phyloP scores from a whole-genome alignment of 116 monocot genomes.

The Zostera marina region DNA sequence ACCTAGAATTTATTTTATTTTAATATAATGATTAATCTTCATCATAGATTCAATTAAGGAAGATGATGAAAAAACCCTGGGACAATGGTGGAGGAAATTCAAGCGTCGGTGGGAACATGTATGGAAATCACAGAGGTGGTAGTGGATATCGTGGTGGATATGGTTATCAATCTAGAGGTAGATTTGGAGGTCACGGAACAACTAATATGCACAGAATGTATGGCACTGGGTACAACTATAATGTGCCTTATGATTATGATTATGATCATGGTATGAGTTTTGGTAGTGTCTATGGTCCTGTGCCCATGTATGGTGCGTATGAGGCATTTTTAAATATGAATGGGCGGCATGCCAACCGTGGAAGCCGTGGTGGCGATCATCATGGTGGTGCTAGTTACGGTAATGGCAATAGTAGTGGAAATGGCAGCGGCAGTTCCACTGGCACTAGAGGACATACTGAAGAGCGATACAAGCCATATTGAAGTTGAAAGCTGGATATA shows the following conservation, averaged over 20 bases:
- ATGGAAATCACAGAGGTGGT: conserved; percentile 8
- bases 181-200: conserved; percentile 8
- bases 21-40: neutral
- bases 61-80: conserved; percentile 28
- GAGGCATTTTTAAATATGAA: neutral
- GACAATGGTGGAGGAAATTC: conserved; percentile 11
- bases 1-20: neutral
- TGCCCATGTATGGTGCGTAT: conserved; percentile 20
- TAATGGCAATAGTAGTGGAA: conserved; percentile 6
- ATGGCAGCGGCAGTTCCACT: conserved; percentile 5
- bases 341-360: too few relatives aligned
- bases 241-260: conserved; percentile 18
- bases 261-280: conserved; percentile 23
- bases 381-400: conserved; percentile 11
- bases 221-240: conserved; percentile 35
- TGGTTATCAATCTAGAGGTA: conserved; percentile 10
- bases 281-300: conserved; percentile 18
- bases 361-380: conserved; percentile 1
- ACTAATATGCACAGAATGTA: conserved; percentile 11
- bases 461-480: conserved; percentile 37
- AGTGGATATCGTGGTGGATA: conserved; percentile 13
- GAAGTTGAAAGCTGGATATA: conserved; percentile 33
- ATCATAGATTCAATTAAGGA: conserved; percentile 33
- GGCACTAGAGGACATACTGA: conserved; percentile 12
- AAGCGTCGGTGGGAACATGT: conserved; percentile 1